Evolutionary conservation across 257 asterid species (phyloP).

Genomic region (Thymus mandschuricus): DNA sequence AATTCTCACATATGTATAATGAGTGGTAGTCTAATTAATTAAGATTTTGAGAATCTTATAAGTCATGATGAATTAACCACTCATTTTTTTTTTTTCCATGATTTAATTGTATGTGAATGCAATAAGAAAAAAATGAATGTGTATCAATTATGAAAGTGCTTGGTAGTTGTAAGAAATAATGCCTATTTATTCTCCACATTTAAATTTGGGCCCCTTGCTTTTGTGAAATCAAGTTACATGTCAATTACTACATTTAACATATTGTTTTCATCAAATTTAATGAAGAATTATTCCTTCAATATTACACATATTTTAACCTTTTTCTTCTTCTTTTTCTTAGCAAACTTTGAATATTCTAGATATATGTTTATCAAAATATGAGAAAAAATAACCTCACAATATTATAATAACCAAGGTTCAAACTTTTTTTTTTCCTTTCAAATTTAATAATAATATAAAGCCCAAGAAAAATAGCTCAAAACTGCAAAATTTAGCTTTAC

Average conservation of each 20-base stretch:
- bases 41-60: too few relatives aligned
- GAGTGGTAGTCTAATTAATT: too few relatives aligned
- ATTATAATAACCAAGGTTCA: too few relatives aligned
- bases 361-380: background rate
- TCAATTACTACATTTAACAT: constrained; percentile 26
- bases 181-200: constrained; percentile 39
- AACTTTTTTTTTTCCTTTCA: too few relatives aligned
- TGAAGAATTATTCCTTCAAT: background rate
- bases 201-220: constrained; percentile 43
- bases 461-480: background rate
- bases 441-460: background rate
- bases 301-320: background rate
- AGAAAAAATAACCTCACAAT: background rate
- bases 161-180: constrained; percentile 53
- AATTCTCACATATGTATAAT: too few relatives aligned
- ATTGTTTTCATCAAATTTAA: background rate
- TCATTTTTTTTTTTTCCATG: background rate
- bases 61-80: too few relatives aligned
- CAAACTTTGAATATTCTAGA: background rate
- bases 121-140: constrained; percentile 10
- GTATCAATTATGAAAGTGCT: constrained; percentile 33
- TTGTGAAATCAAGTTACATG: constrained; percentile 16
- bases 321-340: background rate
- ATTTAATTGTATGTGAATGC: constrained; percentile 18
- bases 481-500: constrained; percentile 1